These are phyloP conservation scores for Amanita fuliginea DNA, from an alignment of 768 basidiomycete genomes.

Conservation along the genomic window DNA sequence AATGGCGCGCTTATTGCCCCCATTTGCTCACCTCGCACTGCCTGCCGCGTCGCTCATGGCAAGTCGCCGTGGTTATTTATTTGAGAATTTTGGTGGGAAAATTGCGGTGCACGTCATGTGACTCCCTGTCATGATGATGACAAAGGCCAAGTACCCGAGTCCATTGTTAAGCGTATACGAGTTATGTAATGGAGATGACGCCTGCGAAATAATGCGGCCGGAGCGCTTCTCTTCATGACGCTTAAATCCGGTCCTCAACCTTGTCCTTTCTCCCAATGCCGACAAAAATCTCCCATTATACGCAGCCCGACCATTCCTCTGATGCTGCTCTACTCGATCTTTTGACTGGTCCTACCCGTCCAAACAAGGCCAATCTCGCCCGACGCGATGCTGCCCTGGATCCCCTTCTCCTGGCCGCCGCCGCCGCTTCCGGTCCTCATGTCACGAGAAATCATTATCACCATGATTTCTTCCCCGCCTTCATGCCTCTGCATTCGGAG, in stretches of 20 bases:
- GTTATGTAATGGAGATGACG: not conserved
- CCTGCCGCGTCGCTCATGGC: not conserved
- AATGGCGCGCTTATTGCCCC: not conserved
- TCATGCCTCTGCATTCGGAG: constrained; percentile 39
- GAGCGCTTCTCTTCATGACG: not conserved
- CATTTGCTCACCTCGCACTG: not conserved
- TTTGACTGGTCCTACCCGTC: constrained; percentile 43
- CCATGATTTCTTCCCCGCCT: constrained; percentile 65
- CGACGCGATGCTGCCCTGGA: constrained; percentile 68
- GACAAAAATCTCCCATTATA: constrained; percentile 9
- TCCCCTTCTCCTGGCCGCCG: constrained; percentile 70
- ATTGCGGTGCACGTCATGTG: not conserved
- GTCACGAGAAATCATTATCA: constrained; percentile 80
- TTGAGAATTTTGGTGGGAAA: not conserved
- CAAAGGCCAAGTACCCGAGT: not conserved
- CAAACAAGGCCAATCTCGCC: constrained; percentile 30
- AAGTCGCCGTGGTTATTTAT: not conserved
- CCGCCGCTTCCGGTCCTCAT: constrained; percentile 61
- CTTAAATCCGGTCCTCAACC: not conserved
- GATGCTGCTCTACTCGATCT: constrained; percentile 60
- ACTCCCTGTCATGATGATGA: not conserved
- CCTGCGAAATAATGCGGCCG: not conserved
- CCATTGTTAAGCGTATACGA: too few species aligned
- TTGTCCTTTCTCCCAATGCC: constrained; percentile 8
- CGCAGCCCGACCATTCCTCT: constrained; percentile 18